Evolutionary conservation across 2,329 filamentous ascomycete genomes (phyloP).

Genomic region (Cryphonectria nitschkei): DNA sequence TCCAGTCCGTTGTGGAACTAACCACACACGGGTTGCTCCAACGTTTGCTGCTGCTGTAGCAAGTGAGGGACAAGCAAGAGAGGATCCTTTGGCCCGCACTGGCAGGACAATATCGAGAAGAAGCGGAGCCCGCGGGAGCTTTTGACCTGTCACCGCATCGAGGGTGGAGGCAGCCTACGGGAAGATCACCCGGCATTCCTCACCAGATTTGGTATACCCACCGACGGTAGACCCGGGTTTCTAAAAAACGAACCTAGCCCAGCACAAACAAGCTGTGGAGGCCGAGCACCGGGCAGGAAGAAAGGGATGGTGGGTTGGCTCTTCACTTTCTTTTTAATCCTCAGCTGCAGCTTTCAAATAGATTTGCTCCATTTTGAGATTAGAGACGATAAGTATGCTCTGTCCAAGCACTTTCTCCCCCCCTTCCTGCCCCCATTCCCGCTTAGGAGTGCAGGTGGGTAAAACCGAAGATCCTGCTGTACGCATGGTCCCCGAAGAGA

Average conservation of each 20-base stretch:
- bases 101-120: not conserved
- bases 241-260: not conserved
- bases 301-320: not conserved
- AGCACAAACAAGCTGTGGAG: not conserved
- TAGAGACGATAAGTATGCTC: not conserved
- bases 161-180: constrained; percentile 2
- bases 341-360: constrained; percentile 3
- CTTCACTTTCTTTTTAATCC: not conserved
- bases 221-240: constrained; percentile 17
- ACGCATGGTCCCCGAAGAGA: not conserved
- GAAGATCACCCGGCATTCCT: not conserved
- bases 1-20: not conserved
- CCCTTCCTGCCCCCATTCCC: not conserved
- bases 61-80: not conserved
- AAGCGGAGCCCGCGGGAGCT: constrained; percentile 15
- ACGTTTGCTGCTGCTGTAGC: not conserved
- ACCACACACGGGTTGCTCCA: not conserved
- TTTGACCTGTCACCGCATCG: not conserved
- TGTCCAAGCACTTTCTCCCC: not conserved
- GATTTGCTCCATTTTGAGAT: not conserved
- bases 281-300: not conserved
- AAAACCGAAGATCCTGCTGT: not conserved
- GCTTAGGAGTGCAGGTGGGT: not conserved
- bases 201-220: not conserved
- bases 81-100: not conserved